These are phyloP conservation scores for Hyaloscypha hepaticicola DNA, from an alignment of 495 filamentous ascomycete species.

Conservation along the genomic window DNA sequence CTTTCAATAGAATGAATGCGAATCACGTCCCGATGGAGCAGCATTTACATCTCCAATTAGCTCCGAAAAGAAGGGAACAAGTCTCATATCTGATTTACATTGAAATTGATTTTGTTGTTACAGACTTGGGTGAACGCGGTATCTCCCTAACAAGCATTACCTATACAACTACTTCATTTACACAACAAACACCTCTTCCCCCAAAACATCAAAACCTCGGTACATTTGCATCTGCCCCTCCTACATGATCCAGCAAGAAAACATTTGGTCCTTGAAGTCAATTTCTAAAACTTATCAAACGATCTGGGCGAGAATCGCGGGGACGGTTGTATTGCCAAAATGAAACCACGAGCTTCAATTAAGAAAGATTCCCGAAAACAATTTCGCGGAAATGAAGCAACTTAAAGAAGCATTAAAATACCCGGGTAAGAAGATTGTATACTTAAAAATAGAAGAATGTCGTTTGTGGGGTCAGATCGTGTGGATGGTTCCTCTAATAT, in stretches of 20 bases:
- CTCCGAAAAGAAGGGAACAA: too few relatives aligned
- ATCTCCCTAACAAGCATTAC: background rate
- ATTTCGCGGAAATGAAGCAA: conserved; percentile 25
- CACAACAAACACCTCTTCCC: background rate
- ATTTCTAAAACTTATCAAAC: background rate
- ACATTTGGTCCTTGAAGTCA: too few relatives aligned
- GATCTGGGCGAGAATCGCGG: background rate
- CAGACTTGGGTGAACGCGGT: background rate
- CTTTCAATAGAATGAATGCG: too few relatives aligned
- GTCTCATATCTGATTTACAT: too few relatives aligned
- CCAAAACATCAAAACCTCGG: too few relatives aligned
- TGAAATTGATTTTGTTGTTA: background rate
- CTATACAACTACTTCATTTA: background rate
- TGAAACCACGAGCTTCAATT: conserved; percentile 4
- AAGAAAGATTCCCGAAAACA: conserved; percentile 11
- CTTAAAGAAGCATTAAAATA: conserved; percentile 19
- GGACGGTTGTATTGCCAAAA: background rate
- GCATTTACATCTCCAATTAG: too few relatives aligned
- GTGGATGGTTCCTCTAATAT: conserved; percentile 18
- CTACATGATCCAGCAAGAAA: too few relatives aligned
- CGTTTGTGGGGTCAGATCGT: conserved; percentile 3
- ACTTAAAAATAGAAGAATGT: conserved; percentile 15
- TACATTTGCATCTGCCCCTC: too few relatives aligned
- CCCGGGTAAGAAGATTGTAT: background rate
- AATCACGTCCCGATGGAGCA: too few relatives aligned